Evolutionary conservation across 2,329 filamentous ascomycete genomes (phyloP).

Genomic region (Ophiocordyceps australis): DNA sequence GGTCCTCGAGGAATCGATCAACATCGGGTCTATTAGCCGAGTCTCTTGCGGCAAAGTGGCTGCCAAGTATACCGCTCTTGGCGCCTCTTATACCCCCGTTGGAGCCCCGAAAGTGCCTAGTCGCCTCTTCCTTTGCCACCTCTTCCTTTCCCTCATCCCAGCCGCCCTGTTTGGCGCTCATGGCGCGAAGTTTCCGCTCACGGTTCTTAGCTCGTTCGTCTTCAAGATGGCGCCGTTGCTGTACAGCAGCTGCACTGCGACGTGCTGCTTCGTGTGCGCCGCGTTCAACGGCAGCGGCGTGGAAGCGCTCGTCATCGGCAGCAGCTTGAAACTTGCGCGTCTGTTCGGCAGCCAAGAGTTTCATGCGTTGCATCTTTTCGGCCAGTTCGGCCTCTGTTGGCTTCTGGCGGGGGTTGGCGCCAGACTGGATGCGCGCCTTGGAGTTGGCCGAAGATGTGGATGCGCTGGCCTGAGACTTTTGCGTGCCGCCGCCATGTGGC

Average conservation of each 20-base stretch:
- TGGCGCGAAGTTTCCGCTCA: slow-evolving; percentile 40
- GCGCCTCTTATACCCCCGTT: slow-evolving; percentile 21
- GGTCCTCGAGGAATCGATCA: slow-evolving; percentile 17
- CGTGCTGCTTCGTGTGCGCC: slow-evolving; percentile 36
- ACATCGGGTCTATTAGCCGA: slow-evolving; percentile 13
- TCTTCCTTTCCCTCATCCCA: slow-evolving; percentile 42
- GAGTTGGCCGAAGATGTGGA: slow-evolving; percentile 16
- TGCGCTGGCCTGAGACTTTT: no score
- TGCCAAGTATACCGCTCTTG: slow-evolving; percentile 17
- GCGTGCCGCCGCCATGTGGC: no score
- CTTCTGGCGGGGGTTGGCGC: slow-evolving; percentile 40
- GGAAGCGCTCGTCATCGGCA: slow-evolving; percentile 35
- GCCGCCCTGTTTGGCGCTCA: slow-evolving; percentile 31
- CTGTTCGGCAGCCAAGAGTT: slow-evolving; percentile 37
- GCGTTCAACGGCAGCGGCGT: slow-evolving; percentile 33
- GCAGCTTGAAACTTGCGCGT: slow-evolving; percentile 39
- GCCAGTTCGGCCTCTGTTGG: slow-evolving; percentile 40
- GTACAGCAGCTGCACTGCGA: slow-evolving; percentile 30
- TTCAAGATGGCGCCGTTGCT: slow-evolving; percentile 31
- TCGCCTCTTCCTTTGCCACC: slow-evolving; percentile 19
- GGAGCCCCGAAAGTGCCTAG: slow-evolving; percentile 21
- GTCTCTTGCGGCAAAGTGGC: slow-evolving; percentile 20
- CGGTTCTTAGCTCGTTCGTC: slow-evolving; percentile 42
- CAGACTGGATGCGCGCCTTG: slow-evolving; percentile 28
- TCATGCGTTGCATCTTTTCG: slow-evolving; percentile 42